These are phyloP conservation scores for Ogataea degrootiae DNA, from an alignment of 805 yeast species.

Conservation along the genomic window DNA sequence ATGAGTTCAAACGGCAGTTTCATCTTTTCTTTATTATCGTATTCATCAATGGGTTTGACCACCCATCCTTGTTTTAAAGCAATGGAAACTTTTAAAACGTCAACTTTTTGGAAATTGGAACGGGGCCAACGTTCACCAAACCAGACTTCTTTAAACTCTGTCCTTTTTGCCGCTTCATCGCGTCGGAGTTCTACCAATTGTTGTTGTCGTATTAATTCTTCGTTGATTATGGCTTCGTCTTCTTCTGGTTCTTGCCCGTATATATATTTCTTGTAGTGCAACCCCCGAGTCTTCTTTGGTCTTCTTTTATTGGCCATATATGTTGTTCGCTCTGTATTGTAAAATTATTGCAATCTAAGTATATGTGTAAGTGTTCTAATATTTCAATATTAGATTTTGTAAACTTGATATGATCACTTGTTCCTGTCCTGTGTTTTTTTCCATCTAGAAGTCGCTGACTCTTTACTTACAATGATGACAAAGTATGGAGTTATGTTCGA, in stretches of 20 bases:
- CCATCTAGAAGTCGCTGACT: too few species aligned
- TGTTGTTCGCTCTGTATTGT: too few species aligned
- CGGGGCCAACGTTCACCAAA: constrained; percentile 39
- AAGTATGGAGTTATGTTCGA: too few species aligned
- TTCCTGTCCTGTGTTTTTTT: too few species aligned
- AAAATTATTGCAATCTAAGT: too few species aligned
- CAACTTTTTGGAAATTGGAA: constrained; percentile 47
- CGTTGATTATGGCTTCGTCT: constrained; percentile 21
- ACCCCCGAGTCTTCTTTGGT: constrained; percentile 77
- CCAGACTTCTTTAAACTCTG: constrained; percentile 9
- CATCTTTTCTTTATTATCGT: constrained; percentile 13
- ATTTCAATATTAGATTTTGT: too few species aligned
- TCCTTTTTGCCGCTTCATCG: neutral
- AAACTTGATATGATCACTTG: too few species aligned
- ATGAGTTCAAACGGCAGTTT: constrained; percentile 49
- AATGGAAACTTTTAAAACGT: constrained; percentile 34
- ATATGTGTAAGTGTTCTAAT: too few species aligned
- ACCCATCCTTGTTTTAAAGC: constrained; percentile 22
- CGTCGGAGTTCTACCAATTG: neutral
- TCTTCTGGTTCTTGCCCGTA: constrained; percentile 34
- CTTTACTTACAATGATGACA: too few species aligned
- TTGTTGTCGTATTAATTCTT: neutral
- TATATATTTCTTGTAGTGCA: constrained; percentile 66
- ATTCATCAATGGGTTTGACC: constrained; percentile 20
- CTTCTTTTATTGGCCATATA: constrained; percentile 82